Evolutionary conservation across 2,329 filamentous ascomycete species (phyloP).

Genomic region (Fusarium chuoi): DNA sequence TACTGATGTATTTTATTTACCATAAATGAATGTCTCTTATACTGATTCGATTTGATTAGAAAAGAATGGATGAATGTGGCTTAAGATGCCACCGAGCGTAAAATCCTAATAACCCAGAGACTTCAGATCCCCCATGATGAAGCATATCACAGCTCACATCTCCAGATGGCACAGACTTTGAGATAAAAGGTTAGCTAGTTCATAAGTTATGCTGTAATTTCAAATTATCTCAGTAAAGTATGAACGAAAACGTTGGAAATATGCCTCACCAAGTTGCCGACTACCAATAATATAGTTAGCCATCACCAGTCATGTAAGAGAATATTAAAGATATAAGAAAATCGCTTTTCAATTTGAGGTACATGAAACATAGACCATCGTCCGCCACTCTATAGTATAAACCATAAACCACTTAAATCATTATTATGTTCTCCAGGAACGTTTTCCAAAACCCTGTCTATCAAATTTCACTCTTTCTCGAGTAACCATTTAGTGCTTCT

Average conservation of each 20-base stretch:
- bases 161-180: not conserved
- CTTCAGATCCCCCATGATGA: not conserved
- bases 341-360: conserved; percentile 37
- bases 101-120: not conserved
- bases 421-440: conserved; percentile 38
- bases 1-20: no score
- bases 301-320: not conserved
- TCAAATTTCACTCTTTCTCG: not conserved
- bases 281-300: not conserved
- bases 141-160: not conserved
- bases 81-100: not conserved
- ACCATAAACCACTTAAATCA: conserved; percentile 33
- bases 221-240: not conserved
- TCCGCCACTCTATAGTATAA: conserved; percentile 29
- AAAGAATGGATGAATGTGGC: not conserved
- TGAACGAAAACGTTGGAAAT: not conserved
- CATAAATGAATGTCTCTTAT: not conserved
- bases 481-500: conserved; percentile 42
- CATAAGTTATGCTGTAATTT: not conserved
- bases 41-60: not conserved
- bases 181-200: no score
- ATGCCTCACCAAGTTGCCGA: not conserved
- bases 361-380: conserved; percentile 19
- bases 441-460: conserved; percentile 15
- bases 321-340: conserved; percentile 13